Base-by-base conservation (phyloP, 257 asterid species). In the Scutellaria baicalensis region DNA sequence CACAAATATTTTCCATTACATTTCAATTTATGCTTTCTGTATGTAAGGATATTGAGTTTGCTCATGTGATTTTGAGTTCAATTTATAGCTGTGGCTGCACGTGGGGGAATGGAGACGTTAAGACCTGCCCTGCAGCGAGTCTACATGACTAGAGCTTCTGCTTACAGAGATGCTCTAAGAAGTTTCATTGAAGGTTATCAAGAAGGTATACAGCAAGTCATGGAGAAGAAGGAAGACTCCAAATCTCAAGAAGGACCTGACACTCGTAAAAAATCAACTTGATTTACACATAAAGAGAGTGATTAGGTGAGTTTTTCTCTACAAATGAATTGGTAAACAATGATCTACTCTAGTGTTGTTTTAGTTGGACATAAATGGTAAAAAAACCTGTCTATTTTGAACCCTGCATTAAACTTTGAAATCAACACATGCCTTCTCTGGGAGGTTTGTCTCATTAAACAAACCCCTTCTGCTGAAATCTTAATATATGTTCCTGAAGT, bases 161-260 rank as follows among this genome's bases (percentile, higher is more conserved):
- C 97, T 23, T 94, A 88, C 68, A 83, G 85, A 72, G 97, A 91
- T 83, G 97, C 93, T 36, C 92, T 94, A 12, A 91, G 68, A 74
- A 86, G 95, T 74, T 94, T 94, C 61, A 88, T 94, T n/a, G 73
- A 77, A 84, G 97, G 99, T 63, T 94, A 94, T 81, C 96, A 94
- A 77, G 96, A 91, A 84, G 97, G 97, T 59, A 65, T 94, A 57
- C 96, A 85, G 23, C 78, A 91, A 65, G 90, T 86, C 69, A 84
- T 83, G 96, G 95, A 88, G 81, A 84, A 89, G 78, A 84, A 75
- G 52, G 76, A 86, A 59, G 83, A 80, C 61, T 58, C 81, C 7
- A 80, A 75, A 52, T 72, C 88, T 77, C 76, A 78, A 23, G 14
- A 54, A 43, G 79, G 69, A 45, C 70, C 74, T 6, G 82, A 75